These are phyloP conservation scores for Corylus avellana DNA, from an alignment of 306 rosid genomes.

Conservation along the genomic window DNA sequence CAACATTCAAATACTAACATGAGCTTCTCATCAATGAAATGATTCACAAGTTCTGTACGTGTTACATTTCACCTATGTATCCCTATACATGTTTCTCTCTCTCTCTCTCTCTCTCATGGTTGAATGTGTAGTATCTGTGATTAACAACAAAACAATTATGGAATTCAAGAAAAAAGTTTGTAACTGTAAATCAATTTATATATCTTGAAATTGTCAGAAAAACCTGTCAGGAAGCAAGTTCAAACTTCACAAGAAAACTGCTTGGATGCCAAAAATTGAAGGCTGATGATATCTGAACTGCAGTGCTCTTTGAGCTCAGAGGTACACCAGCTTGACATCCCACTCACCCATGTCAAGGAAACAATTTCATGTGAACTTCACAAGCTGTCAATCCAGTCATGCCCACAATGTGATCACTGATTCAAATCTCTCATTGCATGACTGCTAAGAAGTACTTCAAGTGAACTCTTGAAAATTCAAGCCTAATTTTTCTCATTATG, in stretches of 20 bases:
- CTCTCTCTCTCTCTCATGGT: neutral
- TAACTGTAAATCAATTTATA: neutral
- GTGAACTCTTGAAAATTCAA: slow-evolving; percentile 12
- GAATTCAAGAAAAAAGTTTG: neutral
- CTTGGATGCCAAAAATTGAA: slow-evolving; percentile 13
- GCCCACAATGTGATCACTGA: slow-evolving; percentile 15
- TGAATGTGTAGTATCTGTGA: slow-evolving; percentile 6
- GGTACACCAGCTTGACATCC: neutral
- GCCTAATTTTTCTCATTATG: neutral
- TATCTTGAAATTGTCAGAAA: slow-evolving; percentile 5
- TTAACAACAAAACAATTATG: neutral
- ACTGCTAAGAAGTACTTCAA: neutral
- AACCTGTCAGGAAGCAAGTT: slow-evolving; percentile 20
- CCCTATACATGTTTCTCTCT: slow-evolving; percentile 17
- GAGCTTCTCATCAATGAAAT: slow-evolving; percentile 12
- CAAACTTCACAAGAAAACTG: slow-evolving; percentile 18
- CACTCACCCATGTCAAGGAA: slow-evolving; percentile 13
- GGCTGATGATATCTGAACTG: slow-evolving; percentile 22
- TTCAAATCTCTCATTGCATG: slow-evolving; percentile 20
- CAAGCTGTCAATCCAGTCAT: slow-evolving; percentile 19
- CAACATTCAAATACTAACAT: neutral
- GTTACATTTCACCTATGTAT: neutral
- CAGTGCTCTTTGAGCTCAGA: slow-evolving; percentile 9
- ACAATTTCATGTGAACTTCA: slow-evolving; percentile 10
- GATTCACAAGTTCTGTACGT: neutral